Evolutionary conservation across 495 filamentous ascomycete genomes (phyloP), one percentile per base, ranked within the genome.

Genomic region (Daldinia decipiens): DNA sequence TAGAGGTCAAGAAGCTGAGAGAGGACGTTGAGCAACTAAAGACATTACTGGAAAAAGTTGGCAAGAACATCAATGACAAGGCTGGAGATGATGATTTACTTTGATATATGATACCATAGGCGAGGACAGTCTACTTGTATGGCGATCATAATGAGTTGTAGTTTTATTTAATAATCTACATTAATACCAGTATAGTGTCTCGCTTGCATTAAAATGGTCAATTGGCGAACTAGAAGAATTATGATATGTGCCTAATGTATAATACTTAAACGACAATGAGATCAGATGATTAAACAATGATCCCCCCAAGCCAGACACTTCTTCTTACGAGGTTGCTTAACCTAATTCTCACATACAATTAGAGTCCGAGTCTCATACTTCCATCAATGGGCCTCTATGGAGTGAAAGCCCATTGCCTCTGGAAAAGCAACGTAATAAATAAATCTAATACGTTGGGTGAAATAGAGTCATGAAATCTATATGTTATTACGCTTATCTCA

Each of bases 21-120:
- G 83, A 84, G 39, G 90, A 97, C 80, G 81, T 98, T 0, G 81
- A 82, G 17, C 82, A 87, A 68, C 77, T 98, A 77, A 94, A 87
- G 65, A 5, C 11, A 15, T 59, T 77, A 1, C 12, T 77, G 32
- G 56, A 64, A 32, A 74, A 59, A 17, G 17, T 75, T 19, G 55
- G 24, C 34, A 70, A 58, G 43, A 61, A 19, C 24, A 43, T 70
- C 5, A 60, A 52, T 4, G 36, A 29, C 26, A 67, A 57, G 40
- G 27, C 39, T 24, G 71, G 68, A n/a, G 43, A 27, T 19, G 67
- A 74, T 29, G 59, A 12, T 47, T 26, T 71, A 51, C 34, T 67
- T 31, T 67, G 38, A 52, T 8, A 13, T 55, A 3, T 27, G 57
- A 32, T 43, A 53, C 50, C 21, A 26, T 29, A 1, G 24, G 31